These are phyloP conservation scores for Sporothrix pallida DNA, from an alignment of 2,329 filamentous ascomycete species.

Conservation along the genomic window DNA sequence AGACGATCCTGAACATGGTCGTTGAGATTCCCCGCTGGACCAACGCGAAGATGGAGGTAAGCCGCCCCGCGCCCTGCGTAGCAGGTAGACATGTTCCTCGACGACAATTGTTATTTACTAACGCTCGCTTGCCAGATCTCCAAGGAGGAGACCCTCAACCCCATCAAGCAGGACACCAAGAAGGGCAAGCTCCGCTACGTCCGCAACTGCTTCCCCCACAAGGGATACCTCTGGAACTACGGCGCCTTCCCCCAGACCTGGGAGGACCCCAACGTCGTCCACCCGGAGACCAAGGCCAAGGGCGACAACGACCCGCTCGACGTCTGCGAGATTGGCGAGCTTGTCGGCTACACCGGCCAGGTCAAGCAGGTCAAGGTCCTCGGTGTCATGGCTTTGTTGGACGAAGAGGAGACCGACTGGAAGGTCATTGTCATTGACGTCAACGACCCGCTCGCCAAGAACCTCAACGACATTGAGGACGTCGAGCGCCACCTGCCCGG, in stretches of 20 bases:
- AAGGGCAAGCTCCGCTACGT: slow-evolving; percentile 99
- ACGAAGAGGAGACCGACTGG: slow-evolving; percentile 99
- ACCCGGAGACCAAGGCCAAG: slow-evolving; percentile 99
- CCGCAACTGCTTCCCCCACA: slow-evolving; percentile 99
- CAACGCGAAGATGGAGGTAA: slow-evolving; percentile 98
- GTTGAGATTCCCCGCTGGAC: slow-evolving; percentile 99
- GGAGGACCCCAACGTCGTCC: slow-evolving; percentile 95
- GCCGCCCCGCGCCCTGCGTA: slow-evolving; percentile 44
- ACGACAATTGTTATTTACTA: slow-evolving; percentile 15
- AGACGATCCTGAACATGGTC: slow-evolving; percentile 98
- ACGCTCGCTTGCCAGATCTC: slow-evolving; percentile 73
- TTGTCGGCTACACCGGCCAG: slow-evolving; percentile 93
- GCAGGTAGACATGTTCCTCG: neutral
- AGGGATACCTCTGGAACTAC: slow-evolving; percentile 99
- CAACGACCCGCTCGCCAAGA: slow-evolving; percentile 93
- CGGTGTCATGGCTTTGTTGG: slow-evolving; percentile 97
- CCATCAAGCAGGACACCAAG: slow-evolving; percentile 99
- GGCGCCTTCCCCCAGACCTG: slow-evolving; percentile 99
- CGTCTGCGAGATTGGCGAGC: slow-evolving; percentile 99
- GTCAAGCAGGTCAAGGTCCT: slow-evolving; percentile 99
- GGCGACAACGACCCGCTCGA: slow-evolving; percentile 99
- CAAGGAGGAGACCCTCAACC: slow-evolving; percentile 98
- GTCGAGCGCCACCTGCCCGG: slow-evolving; percentile 98
- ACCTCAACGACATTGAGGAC: slow-evolving; percentile 98
- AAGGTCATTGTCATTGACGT: slow-evolving; percentile 99